Conservation (phyloP, 106 monocot genomes). For the Phalaenopsis aphrodite region DNA sequence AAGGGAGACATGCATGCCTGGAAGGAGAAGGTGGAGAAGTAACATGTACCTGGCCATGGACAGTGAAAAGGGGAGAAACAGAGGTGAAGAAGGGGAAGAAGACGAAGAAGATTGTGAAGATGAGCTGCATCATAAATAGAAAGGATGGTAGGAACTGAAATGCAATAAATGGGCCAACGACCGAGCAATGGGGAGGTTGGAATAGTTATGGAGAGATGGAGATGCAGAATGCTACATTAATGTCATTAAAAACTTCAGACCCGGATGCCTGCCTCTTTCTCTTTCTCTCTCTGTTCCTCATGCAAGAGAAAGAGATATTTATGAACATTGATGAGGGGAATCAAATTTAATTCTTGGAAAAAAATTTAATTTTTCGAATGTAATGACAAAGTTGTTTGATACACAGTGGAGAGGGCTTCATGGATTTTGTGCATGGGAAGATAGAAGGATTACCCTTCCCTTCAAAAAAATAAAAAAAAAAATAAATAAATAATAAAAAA, state of each 20-base stretch:
- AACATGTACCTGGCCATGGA: not conserved
- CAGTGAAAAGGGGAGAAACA: not conserved
- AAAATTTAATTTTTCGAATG: slow-evolving; percentile 3
- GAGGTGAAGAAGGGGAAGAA: not conserved
- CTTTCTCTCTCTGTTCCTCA: not conserved
- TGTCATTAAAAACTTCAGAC: slow-evolving; percentile 8
- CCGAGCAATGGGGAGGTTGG: slow-evolving; percentile 11
- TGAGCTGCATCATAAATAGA: not conserved
- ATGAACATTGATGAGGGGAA: slow-evolving; percentile 1
- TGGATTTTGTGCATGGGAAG: not conserved
- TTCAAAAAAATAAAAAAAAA: no score
- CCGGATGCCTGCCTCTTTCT: slow-evolving; percentile 7
- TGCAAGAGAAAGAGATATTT: slow-evolving; percentile 1
- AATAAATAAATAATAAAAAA: no score
- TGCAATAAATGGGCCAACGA: slow-evolving; percentile 7
- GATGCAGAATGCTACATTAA: not conserved
- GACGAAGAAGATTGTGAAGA: not conserved
- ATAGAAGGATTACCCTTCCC: not conserved
- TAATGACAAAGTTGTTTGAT: not conserved
- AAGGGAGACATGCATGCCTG: not conserved
- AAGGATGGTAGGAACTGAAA: not conserved
- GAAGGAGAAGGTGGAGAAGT: not conserved
- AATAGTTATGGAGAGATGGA: slow-evolving; percentile 7
- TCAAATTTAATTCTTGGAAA: slow-evolving; percentile 4
- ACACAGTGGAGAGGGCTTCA: not conserved